These are phyloP conservation scores for Sonneratia caseolaris DNA, from an alignment of 345 rosid species.

Conservation along the genomic window DNA sequence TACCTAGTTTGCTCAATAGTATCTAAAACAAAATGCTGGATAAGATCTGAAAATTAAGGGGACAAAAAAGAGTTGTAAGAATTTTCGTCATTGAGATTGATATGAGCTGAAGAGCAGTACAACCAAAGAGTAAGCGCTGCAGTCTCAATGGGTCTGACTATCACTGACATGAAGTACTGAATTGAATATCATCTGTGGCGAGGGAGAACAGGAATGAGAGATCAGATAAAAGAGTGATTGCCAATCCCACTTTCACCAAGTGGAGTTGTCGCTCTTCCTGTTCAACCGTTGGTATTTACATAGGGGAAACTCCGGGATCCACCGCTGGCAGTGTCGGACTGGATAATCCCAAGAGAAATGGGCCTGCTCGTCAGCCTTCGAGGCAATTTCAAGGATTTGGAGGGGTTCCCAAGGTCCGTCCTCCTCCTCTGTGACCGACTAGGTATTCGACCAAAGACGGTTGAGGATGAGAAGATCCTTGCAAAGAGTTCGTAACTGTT, in stretches of 20 bases:
- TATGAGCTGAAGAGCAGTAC: neutral
- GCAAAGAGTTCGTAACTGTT: slow-evolving; percentile 33
- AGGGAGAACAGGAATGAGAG: neutral
- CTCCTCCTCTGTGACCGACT: slow-evolving; percentile 39
- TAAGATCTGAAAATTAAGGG: neutral
- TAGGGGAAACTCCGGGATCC: neutral
- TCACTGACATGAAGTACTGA: neutral
- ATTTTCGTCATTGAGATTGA: neutral
- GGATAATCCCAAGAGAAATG: neutral
- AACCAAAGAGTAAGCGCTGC: neutral
- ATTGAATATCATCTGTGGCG: neutral
- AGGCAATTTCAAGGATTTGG: slow-evolving; percentile 9
- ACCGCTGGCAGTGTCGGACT: neutral
- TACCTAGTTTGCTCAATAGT: no score
- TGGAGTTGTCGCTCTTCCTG: neutral
- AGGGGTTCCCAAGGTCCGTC: slow-evolving; percentile 20
- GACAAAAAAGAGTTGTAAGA: neutral
- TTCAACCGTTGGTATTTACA: neutral
- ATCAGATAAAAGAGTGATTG: neutral
- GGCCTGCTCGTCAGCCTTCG: neutral
- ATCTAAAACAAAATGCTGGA: no score
- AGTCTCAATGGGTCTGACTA: neutral
- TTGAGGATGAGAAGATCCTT: slow-evolving; percentile 34
- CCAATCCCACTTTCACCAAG: neutral
- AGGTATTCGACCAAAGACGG: slow-evolving; percentile 24